Percentiles rank a stretch among this genome's conserved stretches.
These are phyloP conservation scores for Aquilaria yunnanensis DNA, from an alignment of 345 rosid genomes.

Conservation along the genomic window DNA sequence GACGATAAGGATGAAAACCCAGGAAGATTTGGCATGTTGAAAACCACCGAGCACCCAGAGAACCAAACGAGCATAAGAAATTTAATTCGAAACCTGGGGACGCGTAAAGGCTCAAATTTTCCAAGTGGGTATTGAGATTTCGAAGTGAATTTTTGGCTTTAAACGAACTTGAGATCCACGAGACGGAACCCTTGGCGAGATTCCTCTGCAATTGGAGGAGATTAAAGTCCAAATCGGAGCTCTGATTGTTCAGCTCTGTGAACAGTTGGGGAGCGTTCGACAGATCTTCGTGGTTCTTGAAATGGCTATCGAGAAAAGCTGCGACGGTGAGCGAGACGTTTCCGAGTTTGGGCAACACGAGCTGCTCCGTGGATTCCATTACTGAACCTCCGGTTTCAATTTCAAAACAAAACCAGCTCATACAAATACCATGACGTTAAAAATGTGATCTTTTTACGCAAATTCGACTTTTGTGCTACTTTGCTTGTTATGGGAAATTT, in stretches of 20 bases:
- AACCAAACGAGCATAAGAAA: too few relatives aligned
- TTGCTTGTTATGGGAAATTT: too few relatives aligned
- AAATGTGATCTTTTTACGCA: too few relatives aligned
- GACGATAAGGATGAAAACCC: neutral
- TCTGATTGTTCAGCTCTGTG: slow-evolving; percentile 24
- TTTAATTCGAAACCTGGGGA: slow-evolving; percentile 17
- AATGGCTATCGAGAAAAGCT: slow-evolving; percentile 37
- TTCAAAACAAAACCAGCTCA: too few relatives aligned
- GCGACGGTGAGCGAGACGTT: slow-evolving; percentile 23
- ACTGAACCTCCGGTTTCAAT: too few relatives aligned
- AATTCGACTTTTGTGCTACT: too few relatives aligned
- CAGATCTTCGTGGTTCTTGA: slow-evolving; percentile 38
- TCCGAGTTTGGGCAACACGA: slow-evolving; percentile 27
- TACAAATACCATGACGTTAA: too few relatives aligned
- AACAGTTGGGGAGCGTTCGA: slow-evolving; percentile 27
- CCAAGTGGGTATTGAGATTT: slow-evolving; percentile 27
- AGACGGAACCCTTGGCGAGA: slow-evolving; percentile 43
- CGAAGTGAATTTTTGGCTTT: slow-evolving; percentile 34
- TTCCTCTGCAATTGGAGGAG: slow-evolving; percentile 32
- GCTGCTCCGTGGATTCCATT: neutral
- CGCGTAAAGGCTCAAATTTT: slow-evolving; percentile 34
- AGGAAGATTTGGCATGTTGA: neutral
- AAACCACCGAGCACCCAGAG: neutral
- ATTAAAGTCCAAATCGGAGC: slow-evolving; percentile 27
- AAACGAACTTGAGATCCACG: slow-evolving; percentile 64